These are phyloP conservation scores for Neotropicomus parvogracilis DNA, from an alignment of 1,284 basidiomycete genomes.

Conservation along the genomic window DNA sequence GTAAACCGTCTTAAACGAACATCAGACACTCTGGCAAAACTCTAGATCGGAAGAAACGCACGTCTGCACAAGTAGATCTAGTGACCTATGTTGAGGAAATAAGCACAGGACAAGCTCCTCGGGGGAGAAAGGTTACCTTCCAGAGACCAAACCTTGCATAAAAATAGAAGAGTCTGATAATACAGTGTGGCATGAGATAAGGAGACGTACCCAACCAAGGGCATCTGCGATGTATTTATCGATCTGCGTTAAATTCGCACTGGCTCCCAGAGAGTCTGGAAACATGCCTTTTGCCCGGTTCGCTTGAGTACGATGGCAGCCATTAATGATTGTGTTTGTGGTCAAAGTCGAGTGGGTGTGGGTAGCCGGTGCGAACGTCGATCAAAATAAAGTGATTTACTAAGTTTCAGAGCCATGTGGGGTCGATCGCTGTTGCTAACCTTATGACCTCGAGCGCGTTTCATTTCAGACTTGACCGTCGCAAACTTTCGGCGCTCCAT, in stretches of 20 bases:
- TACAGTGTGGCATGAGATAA: neutral
- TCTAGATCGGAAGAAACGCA: constrained; percentile 29
- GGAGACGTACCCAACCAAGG: constrained; percentile 31
- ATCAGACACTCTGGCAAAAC: constrained; percentile 4
- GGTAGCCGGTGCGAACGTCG: no score
- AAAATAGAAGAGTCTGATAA: neutral
- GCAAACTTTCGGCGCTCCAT: no score
- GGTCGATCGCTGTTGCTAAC: no score
- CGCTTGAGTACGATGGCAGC: constrained; percentile 52
- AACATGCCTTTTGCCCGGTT: constrained; percentile 52
- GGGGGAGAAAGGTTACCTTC: constrained; percentile 45
- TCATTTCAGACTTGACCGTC: no score
- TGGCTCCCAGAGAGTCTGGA: neutral
- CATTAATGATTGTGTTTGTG: constrained; percentile 39
- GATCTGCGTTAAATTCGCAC: neutral
- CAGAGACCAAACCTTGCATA: constrained; percentile 60
- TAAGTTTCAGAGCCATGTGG: no score
- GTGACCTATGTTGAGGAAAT: constrained; percentile 44
- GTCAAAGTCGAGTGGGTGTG: no score
- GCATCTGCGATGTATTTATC: constrained; percentile 22
- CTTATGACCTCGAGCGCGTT: no score
- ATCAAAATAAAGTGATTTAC: no score
- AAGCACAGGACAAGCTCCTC: constrained; percentile 1
- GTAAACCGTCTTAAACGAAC: constrained; percentile 51
- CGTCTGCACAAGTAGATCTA: constrained; percentile 56